Percentiles rank a stretch among this genome's conserved stretches.
Conservation (phyloP, 257 asterid species). For the Solanum arcanum region DNA sequence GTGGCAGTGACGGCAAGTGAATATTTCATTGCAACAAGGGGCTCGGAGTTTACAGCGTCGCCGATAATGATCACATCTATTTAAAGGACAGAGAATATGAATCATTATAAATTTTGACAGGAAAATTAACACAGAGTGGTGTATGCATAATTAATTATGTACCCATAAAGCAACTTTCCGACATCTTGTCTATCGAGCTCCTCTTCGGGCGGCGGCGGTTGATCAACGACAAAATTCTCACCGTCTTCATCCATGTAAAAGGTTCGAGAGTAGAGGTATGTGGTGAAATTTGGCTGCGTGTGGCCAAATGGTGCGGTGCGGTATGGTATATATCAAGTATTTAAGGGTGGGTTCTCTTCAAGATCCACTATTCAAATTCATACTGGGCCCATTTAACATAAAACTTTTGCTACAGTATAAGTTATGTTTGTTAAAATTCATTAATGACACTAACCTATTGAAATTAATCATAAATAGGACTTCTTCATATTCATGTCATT, state of each 20-base stretch:
- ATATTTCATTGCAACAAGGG: constrained; percentile 75
- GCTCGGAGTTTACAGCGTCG: constrained; percentile 79
- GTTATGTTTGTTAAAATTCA: neutral
- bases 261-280: neutral
- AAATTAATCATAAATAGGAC: neutral
- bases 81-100: neutral
- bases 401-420: neutral
- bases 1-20: constrained; percentile 91
- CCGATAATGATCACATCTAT: constrained; percentile 75
- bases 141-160: neutral
- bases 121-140: neutral
- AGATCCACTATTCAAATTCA: neutral
- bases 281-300: neutral
- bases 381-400: neutral
- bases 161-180: constrained; percentile 64
- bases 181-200: constrained; percentile 24
- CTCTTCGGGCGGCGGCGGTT: constrained; percentile 1
- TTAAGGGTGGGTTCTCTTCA: neutral
- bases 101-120: neutral
- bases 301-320: neutral
- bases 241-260: neutral
- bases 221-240: neutral
- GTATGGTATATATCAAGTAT: neutral
- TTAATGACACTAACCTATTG: neutral
- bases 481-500: neutral